These are phyloP conservation scores for Lipomyces oligophaga DNA, from an alignment of 805 yeast genomes.

Conservation along the genomic window DNA sequence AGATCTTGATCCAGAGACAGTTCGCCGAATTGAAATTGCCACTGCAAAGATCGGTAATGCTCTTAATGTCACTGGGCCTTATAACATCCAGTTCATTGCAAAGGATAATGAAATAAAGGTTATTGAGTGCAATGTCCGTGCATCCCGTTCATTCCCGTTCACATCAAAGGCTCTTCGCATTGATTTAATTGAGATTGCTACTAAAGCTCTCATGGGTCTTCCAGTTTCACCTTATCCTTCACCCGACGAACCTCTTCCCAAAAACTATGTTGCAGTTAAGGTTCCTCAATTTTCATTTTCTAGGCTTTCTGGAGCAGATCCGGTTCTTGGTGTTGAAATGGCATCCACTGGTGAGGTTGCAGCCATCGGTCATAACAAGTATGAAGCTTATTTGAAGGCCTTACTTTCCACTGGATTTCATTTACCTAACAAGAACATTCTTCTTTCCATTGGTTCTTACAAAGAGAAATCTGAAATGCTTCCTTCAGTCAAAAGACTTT, in stretches of 20 bases:
- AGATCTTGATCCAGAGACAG: conserved; percentile 88
- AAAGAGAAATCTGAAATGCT: conserved; percentile 92
- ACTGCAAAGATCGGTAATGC: conserved; percentile 96
- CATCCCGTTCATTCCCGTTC: conserved; percentile 98
- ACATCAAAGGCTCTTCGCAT: conserved; percentile 97
- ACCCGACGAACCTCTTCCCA: conserved; percentile 61
- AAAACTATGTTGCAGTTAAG: conserved; percentile 88
- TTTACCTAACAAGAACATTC: conserved; percentile 89
- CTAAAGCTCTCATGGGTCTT: conserved; percentile 86
- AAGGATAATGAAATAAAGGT: conserved; percentile 95
- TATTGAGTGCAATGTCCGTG: conserved; percentile 97
- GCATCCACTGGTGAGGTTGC: conserved; percentile 99
- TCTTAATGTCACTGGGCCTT: conserved; percentile 94
- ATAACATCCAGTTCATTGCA: conserved; percentile 94
- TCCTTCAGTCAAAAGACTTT: conserved; percentile 77
- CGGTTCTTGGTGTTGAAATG: conserved; percentile 97
- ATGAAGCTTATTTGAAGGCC: conserved; percentile 95
- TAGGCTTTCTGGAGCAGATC: conserved; percentile 95
- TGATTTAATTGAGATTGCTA: conserved; percentile 94
- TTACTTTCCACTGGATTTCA: conserved; percentile 92
- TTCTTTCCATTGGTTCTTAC: conserved; percentile 91
- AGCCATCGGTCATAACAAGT: conserved; percentile 90
- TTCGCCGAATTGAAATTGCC: conserved; percentile 81
- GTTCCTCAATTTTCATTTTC: conserved; percentile 98
- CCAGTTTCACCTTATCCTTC: conserved; percentile 89